Evolutionary conservation across 495 filamentous ascomycete species (phyloP), one percentile per base, ranked within the genome.

Genomic region (Aspergillus nidulans): DNA sequence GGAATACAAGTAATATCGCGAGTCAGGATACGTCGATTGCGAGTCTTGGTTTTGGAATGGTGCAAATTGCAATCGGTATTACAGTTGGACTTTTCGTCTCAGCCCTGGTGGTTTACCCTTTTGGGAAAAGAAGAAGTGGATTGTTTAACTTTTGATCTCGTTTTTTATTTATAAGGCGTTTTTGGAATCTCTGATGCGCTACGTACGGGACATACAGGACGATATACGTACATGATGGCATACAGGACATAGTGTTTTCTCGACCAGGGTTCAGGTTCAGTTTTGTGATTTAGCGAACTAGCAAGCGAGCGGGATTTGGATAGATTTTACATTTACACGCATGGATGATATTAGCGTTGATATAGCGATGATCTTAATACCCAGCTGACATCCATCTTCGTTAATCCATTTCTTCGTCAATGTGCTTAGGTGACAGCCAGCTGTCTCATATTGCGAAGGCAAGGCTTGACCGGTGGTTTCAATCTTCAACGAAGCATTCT

Each of bases 31-130:
- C 67, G 13, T 75, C 72, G 25, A 88, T 92, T 15, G 87, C 89
- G 43, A 92, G 87, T 60, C 83, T 97, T 41, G 82, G 88, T 18
- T 90, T 87, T 59, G 86, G 81, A 24, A 94, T 97, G 75, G 87
- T 97, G 48, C 88, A 96, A 69, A 84, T 96, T 13, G 91, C 92
- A 1, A 95, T 95, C 63, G 92, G 90, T 16, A 95, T 96, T 65
- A 92, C 91, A 3, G 89, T 96, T 3, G 92, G 92, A 1, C 64
- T 97, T 55, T 96, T 95, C 61, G 72, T 94, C 53, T 88, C 89
- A 38, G 89, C 90, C 4, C 63, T 96, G 57, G 70, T 95, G 28
- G 83, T 97, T 10, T 97, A 97, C 77, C 92, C 92, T 3, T 79
- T 89, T 61, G 90, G 91, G 7, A 96, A 96, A 75, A 84, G 85